phyloP scores from a whole-genome alignment of 2,329 filamentous ascomycete genomes.

The Aspergillus pseudoglaucus region DNA sequence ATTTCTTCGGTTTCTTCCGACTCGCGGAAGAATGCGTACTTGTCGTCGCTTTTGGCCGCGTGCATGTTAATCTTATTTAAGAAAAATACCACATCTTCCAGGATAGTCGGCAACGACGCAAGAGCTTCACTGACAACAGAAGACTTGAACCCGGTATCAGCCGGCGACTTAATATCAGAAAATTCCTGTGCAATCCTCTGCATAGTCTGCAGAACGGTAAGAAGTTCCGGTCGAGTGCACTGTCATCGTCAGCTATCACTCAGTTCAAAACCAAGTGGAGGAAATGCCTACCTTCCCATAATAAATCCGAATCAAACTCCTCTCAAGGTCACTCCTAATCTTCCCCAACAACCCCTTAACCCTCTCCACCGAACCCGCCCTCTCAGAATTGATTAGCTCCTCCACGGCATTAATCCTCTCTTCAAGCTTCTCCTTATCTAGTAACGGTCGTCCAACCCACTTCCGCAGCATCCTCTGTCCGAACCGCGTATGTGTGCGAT shows the following conservation, averaged over 20 bases:
- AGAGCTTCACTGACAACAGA: slow-evolving; percentile 64
- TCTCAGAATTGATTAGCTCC: slow-evolving; percentile 67
- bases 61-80: slow-evolving; percentile 79
- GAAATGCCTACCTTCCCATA: slow-evolving; percentile 65
- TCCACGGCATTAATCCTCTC: slow-evolving; percentile 78
- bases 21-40: slow-evolving; percentile 88
- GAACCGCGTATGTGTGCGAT: slow-evolving; percentile 85
- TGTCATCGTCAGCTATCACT: slow-evolving; percentile 18
- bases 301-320: slow-evolving; percentile 89
- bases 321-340: slow-evolving; percentile 77
- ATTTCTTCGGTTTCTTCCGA: slow-evolving; percentile 84
- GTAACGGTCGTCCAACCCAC: slow-evolving; percentile 86
- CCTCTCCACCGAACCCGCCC: slow-evolving; percentile 63
- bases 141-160: slow-evolving; percentile 67
- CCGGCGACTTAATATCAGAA: slow-evolving; percentile 55
- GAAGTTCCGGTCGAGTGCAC: slow-evolving; percentile 80
- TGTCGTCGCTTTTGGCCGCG: slow-evolving; percentile 80
- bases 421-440: slow-evolving; percentile 68
- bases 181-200: slow-evolving; percentile 77
- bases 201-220: slow-evolving; percentile 76
- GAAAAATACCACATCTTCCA: slow-evolving; percentile 63
- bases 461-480: slow-evolving; percentile 82
- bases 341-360: slow-evolving; percentile 64
- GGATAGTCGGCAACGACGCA: slow-evolving; percentile 67
- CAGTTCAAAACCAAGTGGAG: background rate